Percentiles rank a stretch among this genome's conserved stretches.
These are phyloP conservation scores for Brasilioporus rufonigricans DNA, from an alignment of 768 basidiomycete genomes.

Conservation along the genomic window DNA sequence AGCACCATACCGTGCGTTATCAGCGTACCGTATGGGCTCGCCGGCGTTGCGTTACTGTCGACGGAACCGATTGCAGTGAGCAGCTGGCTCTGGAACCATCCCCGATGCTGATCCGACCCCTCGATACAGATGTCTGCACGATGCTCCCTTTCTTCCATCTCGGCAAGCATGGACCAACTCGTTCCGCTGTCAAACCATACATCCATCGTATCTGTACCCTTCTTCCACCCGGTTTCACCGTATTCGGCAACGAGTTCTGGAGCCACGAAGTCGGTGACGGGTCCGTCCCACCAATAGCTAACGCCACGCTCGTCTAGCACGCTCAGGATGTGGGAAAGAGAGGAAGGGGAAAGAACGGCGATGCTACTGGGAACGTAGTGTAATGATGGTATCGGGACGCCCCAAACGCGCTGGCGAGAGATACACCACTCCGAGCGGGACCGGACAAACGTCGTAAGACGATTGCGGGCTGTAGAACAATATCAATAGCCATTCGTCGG, in stretches of 20 bases:
- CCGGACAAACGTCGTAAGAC: slow-evolving; percentile 83
- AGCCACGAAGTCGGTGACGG: slow-evolving; percentile 78
- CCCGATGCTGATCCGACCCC: slow-evolving; percentile 96
- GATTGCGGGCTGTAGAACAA: slow-evolving; percentile 62
- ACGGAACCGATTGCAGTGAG: slow-evolving; percentile 67
- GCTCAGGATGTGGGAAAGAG: slow-evolving; percentile 70
- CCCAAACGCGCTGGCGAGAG: slow-evolving; percentile 96
- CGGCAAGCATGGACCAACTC: slow-evolving; percentile 80
- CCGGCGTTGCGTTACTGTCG: slow-evolving; percentile 13
- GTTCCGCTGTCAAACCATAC: slow-evolving; percentile 99
- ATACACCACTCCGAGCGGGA: slow-evolving; percentile 99
- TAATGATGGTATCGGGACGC: slow-evolving; percentile 91
- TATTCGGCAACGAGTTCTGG: slow-evolving; percentile 52
- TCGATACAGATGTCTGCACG: slow-evolving; percentile 89
- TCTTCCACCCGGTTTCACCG: slow-evolving; percentile 52
- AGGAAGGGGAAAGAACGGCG: slow-evolving; percentile 60
- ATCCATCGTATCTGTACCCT: slow-evolving; percentile 95
- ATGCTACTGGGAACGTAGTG: slow-evolving; percentile 61
- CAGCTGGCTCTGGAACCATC: slow-evolving; percentile 97
- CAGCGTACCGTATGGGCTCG: slow-evolving; percentile 67
- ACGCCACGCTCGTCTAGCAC: slow-evolving; percentile 74
- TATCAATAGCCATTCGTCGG: background rate
- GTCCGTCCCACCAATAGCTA: slow-evolving; percentile 91
- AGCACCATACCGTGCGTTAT: slow-evolving; percentile 98
- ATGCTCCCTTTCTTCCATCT: slow-evolving; percentile 38